Conservation (phyloP, 345 rosid species). For the Citrus maxima region DNA sequence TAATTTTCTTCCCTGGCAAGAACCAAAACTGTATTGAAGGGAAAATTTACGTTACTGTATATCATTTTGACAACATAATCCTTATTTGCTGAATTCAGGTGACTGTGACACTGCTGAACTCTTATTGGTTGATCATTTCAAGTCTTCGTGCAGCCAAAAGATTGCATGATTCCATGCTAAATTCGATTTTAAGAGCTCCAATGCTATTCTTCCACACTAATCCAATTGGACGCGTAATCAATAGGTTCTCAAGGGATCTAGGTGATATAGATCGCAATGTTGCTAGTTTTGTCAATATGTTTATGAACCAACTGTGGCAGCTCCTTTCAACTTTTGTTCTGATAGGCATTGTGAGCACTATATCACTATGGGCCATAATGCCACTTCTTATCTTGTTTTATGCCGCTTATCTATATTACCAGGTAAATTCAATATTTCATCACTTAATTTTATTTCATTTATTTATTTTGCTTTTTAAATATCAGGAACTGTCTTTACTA, state of each 20-base stretch:
- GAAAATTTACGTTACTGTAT: neutral
- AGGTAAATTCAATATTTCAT: slow-evolving; percentile 41
- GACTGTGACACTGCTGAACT: slow-evolving; percentile 63
- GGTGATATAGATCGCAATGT: slow-evolving; percentile 89
- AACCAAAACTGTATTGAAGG: neutral
- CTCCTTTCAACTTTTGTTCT: slow-evolving; percentile 90
- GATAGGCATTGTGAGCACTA: slow-evolving; percentile 79
- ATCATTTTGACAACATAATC: neutral
- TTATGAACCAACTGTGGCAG: slow-evolving; percentile 75
- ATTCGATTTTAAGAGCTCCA: slow-evolving; percentile 79
- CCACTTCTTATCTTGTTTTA: slow-evolving; percentile 86
- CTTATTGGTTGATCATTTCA: slow-evolving; percentile 83
- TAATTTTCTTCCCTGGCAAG: neutral
- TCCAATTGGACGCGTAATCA: slow-evolving; percentile 86
- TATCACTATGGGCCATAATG: slow-evolving; percentile 93
- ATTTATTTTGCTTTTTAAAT: neutral
- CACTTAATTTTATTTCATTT: neutral
- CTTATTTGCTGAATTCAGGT: slow-evolving; percentile 46
- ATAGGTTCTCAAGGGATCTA: slow-evolving; percentile 89
- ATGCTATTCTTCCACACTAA: slow-evolving; percentile 95
- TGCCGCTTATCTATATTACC: slow-evolving; percentile 88
- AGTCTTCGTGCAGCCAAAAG: slow-evolving; percentile 84
- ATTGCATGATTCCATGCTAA: slow-evolving; percentile 79
- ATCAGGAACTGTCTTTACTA: neutral
- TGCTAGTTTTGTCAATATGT: slow-evolving; percentile 63